Base-by-base conservation (phyloP, 371 early-diverging fungal genomes). In the Syncephalastrum contaminatum region DNA sequence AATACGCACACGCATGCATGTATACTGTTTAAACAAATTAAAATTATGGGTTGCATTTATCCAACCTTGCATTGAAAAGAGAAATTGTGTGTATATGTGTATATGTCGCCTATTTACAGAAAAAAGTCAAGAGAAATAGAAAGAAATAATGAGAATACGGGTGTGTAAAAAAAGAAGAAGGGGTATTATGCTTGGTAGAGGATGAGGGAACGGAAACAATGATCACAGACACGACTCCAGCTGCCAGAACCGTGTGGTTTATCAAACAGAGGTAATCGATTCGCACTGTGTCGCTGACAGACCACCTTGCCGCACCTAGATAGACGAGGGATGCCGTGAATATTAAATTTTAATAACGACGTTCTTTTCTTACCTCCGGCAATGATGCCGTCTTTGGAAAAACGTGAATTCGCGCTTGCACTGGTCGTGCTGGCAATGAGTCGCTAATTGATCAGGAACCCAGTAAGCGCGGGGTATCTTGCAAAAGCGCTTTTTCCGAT, bases 181-280 rank as follows among this genome's bases (percentile, higher is more conserved):
- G 36, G 19, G 54, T 49, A 42, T 18, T 51, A 40, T 51, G 41
- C 36, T 30, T 30, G 36, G 10, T 8, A 30, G 36, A 30, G 36
- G 12, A 73, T 70, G 13, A 75, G 57, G 40, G 61, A 52, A 51
- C 63, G 56, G 51, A 75, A 75, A 51, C 75, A 75, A 19, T 53
- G 25, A 57, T 75, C 75, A 36, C 75, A 75, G 1, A 75, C 75
- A 46, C 75, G 58, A 48, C 66, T 65, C 75, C 75, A 75, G 58
- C 69, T 50, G 13, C 50, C 47, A 0, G 57, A 21, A 13, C 62
- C 54, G 27, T 57, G 21, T 20, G 25, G 49, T 21, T 30, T 60
- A 49, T 62, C 27, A 50, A 72, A 76, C 14, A 76, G 53, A n/a
- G 73, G 76, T 2, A 76, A 43, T 21, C 59, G 60, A 55, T 76